phyloP scores from a whole-genome alignment of 805 yeast genomes.

The Pichia ethanolica region DNA sequence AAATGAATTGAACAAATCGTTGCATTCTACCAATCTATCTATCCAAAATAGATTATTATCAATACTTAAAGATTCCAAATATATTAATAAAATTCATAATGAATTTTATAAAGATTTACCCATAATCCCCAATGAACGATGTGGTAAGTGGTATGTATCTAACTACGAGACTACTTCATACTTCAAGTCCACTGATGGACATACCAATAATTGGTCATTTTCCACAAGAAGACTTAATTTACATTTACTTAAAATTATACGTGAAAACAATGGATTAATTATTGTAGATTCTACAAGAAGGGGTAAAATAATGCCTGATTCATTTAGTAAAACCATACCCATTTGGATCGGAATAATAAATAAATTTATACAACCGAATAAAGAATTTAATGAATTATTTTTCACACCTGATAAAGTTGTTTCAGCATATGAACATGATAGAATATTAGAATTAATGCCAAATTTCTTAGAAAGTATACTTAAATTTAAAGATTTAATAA shows the following conservation, averaged over 20 bases:
- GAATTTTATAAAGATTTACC: constrained; percentile 31
- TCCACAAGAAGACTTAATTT: constrained; percentile 66
- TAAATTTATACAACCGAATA: constrained; percentile 36
- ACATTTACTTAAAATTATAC: constrained; percentile 52
- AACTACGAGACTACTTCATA: constrained; percentile 34
- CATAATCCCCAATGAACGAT: constrained; percentile 68
- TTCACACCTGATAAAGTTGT: constrained; percentile 44
- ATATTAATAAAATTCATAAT: constrained; percentile 35
- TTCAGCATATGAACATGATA: constrained; percentile 46
- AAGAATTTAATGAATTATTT: constrained; percentile 7
- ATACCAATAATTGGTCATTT: constrained; percentile 72
- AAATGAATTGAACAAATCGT: constrained; percentile 5
- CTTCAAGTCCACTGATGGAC: constrained; percentile 92
- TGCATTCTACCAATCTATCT: constrained; percentile 11
- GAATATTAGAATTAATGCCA: constrained; percentile 44
- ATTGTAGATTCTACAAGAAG: constrained; percentile 81
- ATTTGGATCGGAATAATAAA: constrained; percentile 86
- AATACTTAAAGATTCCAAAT: constrained; percentile 55
- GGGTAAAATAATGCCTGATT: constrained; percentile 82
- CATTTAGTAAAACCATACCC: constrained; percentile 79
- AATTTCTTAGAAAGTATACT: background rate
- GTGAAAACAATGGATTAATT: constrained; percentile 38
- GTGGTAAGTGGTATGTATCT: constrained; percentile 81
- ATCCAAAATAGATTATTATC: constrained; percentile 51
- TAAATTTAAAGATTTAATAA: constrained; percentile 9